phyloP scores from a whole-genome alignment of 768 basidiomycete species.

The Lyophyllum semitale region DNA sequence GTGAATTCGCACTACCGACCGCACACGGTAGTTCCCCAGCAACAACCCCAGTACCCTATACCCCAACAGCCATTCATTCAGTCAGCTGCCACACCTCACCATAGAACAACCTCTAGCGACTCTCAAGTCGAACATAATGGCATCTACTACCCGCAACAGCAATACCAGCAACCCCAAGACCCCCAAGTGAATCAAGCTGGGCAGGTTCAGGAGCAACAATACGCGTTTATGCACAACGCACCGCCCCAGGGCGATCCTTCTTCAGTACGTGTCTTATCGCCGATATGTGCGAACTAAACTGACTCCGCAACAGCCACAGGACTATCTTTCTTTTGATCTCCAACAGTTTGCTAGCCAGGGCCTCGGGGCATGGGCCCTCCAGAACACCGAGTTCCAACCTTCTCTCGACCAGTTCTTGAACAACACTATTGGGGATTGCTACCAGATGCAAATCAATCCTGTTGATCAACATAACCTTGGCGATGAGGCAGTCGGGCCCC shows the following conservation, averaged over 20 bases:
- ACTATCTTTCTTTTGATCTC: constrained; percentile 10
- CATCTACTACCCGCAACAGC: constrained; percentile 1
- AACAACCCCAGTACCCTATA: background rate
- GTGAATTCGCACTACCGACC: constrained; percentile 7
- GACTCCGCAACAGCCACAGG: constrained; percentile 1
- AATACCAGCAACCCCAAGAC: background rate
- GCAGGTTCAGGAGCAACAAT: constrained; percentile 8
- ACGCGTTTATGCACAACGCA: background rate
- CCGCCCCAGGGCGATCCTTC: background rate
- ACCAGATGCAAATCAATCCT: constrained; percentile 14
- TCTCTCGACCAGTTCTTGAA: constrained; percentile 14
- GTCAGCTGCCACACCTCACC: background rate
- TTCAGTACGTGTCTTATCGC: background rate
- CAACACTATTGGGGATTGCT: constrained; percentile 12
- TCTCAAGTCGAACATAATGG: background rate
- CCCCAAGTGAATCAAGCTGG: background rate
- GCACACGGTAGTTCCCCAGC: background rate
- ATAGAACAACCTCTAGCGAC: background rate
- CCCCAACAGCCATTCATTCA: background rate
- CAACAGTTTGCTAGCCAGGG: constrained; percentile 14
- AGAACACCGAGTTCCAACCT: constrained; percentile 13
- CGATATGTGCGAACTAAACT: background rate
- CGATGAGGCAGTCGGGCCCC: constrained; percentile 9
- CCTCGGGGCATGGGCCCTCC: constrained; percentile 4
- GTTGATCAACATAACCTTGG: constrained; percentile 2